These are phyloP conservation scores for Pichiaceae sp. DNA, from an alignment of 1,139 yeast species.

Conservation along the genomic window DNA sequence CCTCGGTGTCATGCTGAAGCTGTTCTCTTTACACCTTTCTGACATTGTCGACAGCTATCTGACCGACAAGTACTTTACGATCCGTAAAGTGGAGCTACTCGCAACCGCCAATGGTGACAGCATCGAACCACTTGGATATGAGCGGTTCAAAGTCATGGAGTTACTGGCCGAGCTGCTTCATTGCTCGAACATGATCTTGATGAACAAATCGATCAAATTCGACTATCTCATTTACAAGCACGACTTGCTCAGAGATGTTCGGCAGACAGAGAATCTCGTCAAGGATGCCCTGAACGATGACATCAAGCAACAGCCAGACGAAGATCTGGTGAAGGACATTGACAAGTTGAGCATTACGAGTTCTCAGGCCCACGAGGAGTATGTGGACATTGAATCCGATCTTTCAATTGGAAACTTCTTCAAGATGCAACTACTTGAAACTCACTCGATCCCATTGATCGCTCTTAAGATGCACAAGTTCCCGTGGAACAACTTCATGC, in stretches of 20 bases:
- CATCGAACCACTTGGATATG: constrained; percentile 88
- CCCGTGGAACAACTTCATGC: constrained; percentile 97
- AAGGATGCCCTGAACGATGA: constrained; percentile 25
- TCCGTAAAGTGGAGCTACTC: constrained; percentile 10
- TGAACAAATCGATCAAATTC: constrained; percentile 38
- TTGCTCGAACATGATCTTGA: constrained; percentile 90
- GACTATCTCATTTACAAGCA: constrained; percentile 22
- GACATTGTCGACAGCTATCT: constrained; percentile 22
- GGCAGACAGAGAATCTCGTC: constrained; percentile 22
- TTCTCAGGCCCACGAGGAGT: constrained; percentile 2
- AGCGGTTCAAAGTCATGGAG: constrained; percentile 90
- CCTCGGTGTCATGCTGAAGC: constrained; percentile 73
- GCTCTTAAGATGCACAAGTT: constrained; percentile 32
- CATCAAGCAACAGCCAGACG: constrained; percentile 6
- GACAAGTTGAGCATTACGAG: not conserved
- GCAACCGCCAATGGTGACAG: constrained; percentile 31
- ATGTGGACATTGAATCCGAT: constrained; percentile 16
- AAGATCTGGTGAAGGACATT: not conserved
- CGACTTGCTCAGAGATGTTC: constrained; percentile 21
- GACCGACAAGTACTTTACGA: constrained; percentile 19
- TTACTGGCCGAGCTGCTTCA: constrained; percentile 89
- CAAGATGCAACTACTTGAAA: constrained; percentile 29
- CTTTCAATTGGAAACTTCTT: constrained; percentile 43
- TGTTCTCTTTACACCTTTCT: constrained; percentile 36
- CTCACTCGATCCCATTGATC: constrained; percentile 20